phyloP scores from a whole-genome alignment of 805 yeast genomes.

The Spathaspora girioi region DNA sequence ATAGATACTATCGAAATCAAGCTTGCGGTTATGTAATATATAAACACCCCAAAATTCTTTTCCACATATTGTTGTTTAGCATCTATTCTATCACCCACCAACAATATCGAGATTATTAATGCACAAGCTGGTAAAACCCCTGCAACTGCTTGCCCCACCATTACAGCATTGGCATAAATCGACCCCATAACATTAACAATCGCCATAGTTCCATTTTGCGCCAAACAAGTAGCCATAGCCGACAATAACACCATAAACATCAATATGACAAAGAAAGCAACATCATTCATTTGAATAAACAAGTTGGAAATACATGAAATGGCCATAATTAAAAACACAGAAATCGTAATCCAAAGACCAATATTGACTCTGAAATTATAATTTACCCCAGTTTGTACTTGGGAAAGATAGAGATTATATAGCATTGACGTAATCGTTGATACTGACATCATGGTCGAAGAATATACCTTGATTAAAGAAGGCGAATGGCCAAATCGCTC shows the following conservation, averaged over 20 bases:
- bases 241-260: conserved; percentile 64
- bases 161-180: conserved; percentile 78
- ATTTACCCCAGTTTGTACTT: conserved; percentile 58
- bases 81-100: conserved; percentile 29
- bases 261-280: conserved; percentile 46
- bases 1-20: conserved; percentile 43
- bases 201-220: conserved; percentile 91
- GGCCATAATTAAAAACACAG: conserved; percentile 57
- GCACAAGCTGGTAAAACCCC: conserved; percentile 88
- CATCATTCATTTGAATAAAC: conserved; percentile 35
- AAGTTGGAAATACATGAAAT: conserved; percentile 38
- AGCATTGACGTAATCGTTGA: conserved; percentile 67
- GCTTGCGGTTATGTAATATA: conserved; percentile 52
- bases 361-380: conserved; percentile 52
- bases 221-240: conserved; percentile 72
- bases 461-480: conserved; percentile 52
- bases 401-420: conserved; percentile 60
- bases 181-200: conserved; percentile 74
- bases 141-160: conserved; percentile 93
- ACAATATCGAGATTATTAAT: conserved; percentile 51
- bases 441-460: conserved; percentile 85
- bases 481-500: conserved; percentile 54
- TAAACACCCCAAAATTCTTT: conserved; percentile 37
- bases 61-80: conserved; percentile 23
- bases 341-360: conserved; percentile 59